Conservation (phyloP, 768 basidiomycete genomes). For the Lactarius evosmus region DNA sequence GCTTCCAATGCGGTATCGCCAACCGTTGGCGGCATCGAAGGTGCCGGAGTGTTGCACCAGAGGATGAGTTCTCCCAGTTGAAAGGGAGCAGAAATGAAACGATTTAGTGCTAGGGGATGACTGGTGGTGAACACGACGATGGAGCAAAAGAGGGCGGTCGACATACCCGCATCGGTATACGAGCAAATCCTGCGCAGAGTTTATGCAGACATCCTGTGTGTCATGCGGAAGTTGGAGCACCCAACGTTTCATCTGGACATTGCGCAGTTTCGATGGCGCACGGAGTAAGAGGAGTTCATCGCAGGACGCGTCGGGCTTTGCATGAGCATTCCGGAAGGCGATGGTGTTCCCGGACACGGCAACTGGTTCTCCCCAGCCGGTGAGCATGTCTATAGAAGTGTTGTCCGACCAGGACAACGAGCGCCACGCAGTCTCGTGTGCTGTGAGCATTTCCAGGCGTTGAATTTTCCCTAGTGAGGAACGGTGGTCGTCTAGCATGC, state of each 20-base stretch:
- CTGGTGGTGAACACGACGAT: not conserved
- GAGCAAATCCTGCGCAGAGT: conserved; percentile 10
- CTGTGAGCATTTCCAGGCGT: conserved; percentile 7
- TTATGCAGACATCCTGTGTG: conserved; percentile 2
- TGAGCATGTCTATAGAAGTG: not conserved
- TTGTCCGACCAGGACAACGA: conserved; percentile 1
- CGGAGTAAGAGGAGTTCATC: conserved; percentile 14
- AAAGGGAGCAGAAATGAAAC: conserved; percentile 8
- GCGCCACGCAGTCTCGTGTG: conserved; percentile 7
- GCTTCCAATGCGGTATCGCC: conserved; percentile 16
- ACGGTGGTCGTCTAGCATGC: conserved; percentile 4
- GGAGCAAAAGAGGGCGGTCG: not conserved
- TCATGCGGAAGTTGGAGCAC: not conserved
- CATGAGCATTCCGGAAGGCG: not conserved
- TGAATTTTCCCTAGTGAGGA: conserved; percentile 5
- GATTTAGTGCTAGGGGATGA: conserved; percentile 1
- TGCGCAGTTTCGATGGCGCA: conserved; percentile 13
- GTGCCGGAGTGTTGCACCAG: conserved; percentile 1
- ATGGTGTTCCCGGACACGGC: conserved; percentile 12
- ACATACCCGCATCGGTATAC: conserved; percentile 10
- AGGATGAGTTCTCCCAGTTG: not conserved
- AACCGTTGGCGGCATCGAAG: conserved; percentile 1
- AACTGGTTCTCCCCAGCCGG: conserved; percentile 12
- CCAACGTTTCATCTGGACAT: conserved; percentile 9
- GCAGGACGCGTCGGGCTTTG: not conserved